These are phyloP conservation scores for Omphalotus guepiniiformis DNA, from an alignment of 768 basidiomycete species.

Conservation along the genomic window DNA sequence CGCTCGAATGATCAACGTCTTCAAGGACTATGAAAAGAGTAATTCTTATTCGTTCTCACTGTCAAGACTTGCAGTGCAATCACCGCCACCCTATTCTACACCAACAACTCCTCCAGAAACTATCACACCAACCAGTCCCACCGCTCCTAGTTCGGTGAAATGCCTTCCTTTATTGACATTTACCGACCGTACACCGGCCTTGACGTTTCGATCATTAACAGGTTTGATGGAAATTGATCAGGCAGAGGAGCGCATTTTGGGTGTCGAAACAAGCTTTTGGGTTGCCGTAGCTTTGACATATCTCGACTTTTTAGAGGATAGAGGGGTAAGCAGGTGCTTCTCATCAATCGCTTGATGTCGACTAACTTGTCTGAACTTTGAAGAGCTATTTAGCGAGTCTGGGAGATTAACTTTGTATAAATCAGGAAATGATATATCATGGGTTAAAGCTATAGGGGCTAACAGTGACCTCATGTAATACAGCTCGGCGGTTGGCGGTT, in stretches of 20 bases:
- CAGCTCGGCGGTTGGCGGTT: too few relatives aligned
- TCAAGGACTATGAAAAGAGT: constrained; percentile 21
- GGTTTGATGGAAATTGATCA: constrained; percentile 44
- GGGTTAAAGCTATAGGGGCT: too few relatives aligned
- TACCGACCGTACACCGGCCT: constrained; percentile 46
- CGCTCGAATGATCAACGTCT: constrained; percentile 25
- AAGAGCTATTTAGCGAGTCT: too few relatives aligned
- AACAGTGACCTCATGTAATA: too few relatives aligned
- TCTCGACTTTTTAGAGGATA: constrained; percentile 46
- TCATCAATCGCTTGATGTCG: too few relatives aligned
- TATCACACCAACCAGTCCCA: constrained; percentile 22
- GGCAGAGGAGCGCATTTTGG: constrained; percentile 36
- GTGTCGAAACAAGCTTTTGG: constrained; percentile 50
- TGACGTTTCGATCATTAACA: constrained; percentile 33
- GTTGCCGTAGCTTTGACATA: constrained; percentile 47
- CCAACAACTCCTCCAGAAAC: neutral
- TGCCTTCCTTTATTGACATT: constrained; percentile 35
- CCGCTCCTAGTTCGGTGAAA: constrained; percentile 19
- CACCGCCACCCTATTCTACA: constrained; percentile 4
- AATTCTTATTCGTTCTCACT: constrained; percentile 7
- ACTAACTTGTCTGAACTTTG: too few relatives aligned
- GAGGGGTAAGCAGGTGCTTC: too few relatives aligned
- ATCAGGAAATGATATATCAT: too few relatives aligned
- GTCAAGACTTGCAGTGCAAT: neutral
- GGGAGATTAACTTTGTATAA: too few relatives aligned